A percentile compares a stretch with the other conserved stretches of the same genome.
Evolutionary conservation across 306 rosid genomes (phyloP).

Genomic region (Nissolia schottii): DNA sequence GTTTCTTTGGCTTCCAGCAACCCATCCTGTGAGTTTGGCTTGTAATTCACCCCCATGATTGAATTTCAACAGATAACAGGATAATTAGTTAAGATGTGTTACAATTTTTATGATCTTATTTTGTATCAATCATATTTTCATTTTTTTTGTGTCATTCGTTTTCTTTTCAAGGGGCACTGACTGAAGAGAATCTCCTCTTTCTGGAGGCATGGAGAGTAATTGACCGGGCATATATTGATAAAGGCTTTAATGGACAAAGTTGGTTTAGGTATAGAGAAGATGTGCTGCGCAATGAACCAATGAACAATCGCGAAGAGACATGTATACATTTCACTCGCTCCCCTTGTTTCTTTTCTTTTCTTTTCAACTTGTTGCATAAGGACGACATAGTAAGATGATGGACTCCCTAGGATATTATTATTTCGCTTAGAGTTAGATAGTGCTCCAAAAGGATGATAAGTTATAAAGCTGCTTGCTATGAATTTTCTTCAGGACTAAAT

Average conservation of each 20-base stretch:
- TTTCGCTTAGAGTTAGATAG: not conserved
- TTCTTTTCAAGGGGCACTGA: constrained; percentile 51
- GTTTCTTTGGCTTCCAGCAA: constrained; percentile 53
- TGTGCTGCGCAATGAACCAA: constrained; percentile 77
- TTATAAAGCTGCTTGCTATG: not conserved
- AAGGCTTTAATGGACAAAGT: constrained; percentile 87
- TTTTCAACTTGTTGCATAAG: not conserved
- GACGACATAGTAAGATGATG: not conserved
- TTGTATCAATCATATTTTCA: not conserved
- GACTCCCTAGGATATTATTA: not conserved
- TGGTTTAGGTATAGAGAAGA: constrained; percentile 97
- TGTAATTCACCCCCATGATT: not conserved
- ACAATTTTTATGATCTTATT: not conserved
- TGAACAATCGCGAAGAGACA: constrained; percentile 86
- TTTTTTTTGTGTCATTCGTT: not conserved
- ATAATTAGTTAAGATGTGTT: not conserved
- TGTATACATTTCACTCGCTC: constrained; percentile 48
- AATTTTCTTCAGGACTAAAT: not conserved
- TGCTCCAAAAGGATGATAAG: not conserved
- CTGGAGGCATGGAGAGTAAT: constrained; percentile 95
- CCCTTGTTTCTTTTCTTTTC: not conserved
- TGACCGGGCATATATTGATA: constrained; percentile 92
- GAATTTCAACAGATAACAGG: not conserved
- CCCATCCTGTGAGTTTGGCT: constrained; percentile 57
- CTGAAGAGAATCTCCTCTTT: constrained; percentile 90